Percentiles rank a stretch among this genome's conserved stretches.
Conservation (phyloP, 2,329 filamentous ascomycete genomes). For the Intubia oerlemansii region DNA sequence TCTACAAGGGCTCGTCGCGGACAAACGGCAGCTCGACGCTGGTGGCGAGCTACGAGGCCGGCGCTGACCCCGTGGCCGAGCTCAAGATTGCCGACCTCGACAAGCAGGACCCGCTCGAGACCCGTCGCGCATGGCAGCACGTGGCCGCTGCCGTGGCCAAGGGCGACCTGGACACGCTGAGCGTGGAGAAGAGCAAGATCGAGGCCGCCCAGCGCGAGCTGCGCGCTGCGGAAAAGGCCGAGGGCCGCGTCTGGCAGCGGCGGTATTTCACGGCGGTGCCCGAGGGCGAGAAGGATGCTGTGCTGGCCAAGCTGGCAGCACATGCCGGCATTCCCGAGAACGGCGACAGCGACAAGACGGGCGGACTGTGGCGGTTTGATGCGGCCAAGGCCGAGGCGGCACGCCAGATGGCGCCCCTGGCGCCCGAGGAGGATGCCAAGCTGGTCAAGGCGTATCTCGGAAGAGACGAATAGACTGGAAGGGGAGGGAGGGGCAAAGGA, state of each 20-base stretch:
- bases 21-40: constrained; percentile 19
- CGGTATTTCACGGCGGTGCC: constrained; percentile 51
- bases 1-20: constrained; percentile 44
- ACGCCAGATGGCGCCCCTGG: too few relatives aligned
- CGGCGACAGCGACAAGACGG: constrained; percentile 38
- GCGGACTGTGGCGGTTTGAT: constrained; percentile 38
- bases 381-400: constrained; percentile 20
- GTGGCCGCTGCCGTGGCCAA: constrained; percentile 62
- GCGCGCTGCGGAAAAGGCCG: constrained; percentile 53
- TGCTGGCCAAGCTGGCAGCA: constrained; percentile 22
- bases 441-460: too few relatives aligned
- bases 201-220: constrained; percentile 66
- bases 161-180: constrained; percentile 68
- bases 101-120: constrained; percentile 71
- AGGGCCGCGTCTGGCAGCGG: constrained; percentile 58
- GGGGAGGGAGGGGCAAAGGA: too few relatives aligned
- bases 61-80: constrained; percentile 35
- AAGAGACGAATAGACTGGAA: too few relatives aligned
- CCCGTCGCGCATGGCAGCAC: constrained; percentile 68
- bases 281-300: constrained; percentile 20
- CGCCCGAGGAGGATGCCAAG: too few relatives aligned
- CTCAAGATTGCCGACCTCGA: constrained; percentile 53
- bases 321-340: constrained; percentile 24
- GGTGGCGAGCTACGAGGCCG: constrained; percentile 40
- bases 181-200: constrained; percentile 65